These are phyloP conservation scores for Paramecium sexaurelia DNA, from an alignment of 73 alveolate species.

Conservation along the genomic window DNA sequence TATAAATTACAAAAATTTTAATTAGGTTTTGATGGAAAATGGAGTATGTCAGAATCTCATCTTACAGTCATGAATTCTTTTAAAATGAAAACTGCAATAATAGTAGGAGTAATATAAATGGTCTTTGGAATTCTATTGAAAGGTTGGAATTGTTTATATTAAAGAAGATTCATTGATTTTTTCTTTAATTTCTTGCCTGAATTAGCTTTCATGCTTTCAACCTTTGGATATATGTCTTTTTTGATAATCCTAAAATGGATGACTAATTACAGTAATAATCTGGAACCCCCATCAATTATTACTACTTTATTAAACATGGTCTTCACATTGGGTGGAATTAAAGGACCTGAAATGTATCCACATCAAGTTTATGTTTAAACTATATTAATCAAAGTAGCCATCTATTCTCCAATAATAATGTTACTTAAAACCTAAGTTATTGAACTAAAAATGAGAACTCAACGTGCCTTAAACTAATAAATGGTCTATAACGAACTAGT, in stretches of 20 bases:
- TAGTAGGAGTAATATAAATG: slow-evolving; percentile 96
- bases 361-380: background rate
- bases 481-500: slow-evolving; percentile 6
- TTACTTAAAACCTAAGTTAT: background rate
- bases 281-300: slow-evolving; percentile 93
- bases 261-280: slow-evolving; percentile 77
- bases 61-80: slow-evolving; percentile 89
- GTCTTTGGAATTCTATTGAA: slow-evolving; percentile 91
- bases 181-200: slow-evolving; percentile 95
- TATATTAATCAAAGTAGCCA: background rate
- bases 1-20: slow-evolving; percentile 72
- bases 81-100: slow-evolving; percentile 97
- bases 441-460: too few relatives aligned
- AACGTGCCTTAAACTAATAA: background rate
- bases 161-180: slow-evolving; percentile 82
- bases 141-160: slow-evolving; percentile 91
- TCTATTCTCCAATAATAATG: background rate
- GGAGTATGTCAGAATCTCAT: slow-evolving; percentile 89
- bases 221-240: slow-evolving; percentile 96
- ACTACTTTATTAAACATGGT: slow-evolving; percentile 90
- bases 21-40: slow-evolving; percentile 95
- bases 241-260: slow-evolving; percentile 94
- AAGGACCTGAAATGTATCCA: slow-evolving; percentile 19
- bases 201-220: slow-evolving; percentile 81
- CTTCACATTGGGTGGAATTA: slow-evolving; percentile 71